Percentiles rank a stretch among this genome's conserved stretches.
Evolutionary conservation across 345 rosid genomes (phyloP).

Genomic region (Salix arbutifolia): DNA sequence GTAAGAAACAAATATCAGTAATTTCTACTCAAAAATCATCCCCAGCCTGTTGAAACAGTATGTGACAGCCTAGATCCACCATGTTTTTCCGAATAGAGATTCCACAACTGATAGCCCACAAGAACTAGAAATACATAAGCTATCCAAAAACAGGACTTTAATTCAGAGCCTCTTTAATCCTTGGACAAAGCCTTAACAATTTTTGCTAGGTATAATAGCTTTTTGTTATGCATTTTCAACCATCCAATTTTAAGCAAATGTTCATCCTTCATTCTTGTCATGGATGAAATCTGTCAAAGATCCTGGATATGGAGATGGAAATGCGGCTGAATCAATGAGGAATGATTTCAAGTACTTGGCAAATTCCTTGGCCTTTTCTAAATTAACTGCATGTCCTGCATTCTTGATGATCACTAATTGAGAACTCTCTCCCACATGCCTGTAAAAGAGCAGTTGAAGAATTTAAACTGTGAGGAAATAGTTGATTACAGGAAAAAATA

Average conservation of each 20-base stretch:
- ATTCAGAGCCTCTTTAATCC: too few relatives aligned
- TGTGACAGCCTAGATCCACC: background rate
- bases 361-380: conserved; percentile 50
- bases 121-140: background rate
- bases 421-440: conserved; percentile 30
- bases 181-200: too few relatives aligned
- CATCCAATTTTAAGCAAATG: background rate
- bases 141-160: background rate
- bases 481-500: background rate
- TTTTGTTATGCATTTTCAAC: background rate
- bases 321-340: conserved; percentile 12
- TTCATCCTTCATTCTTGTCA: background rate
- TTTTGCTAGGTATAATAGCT: background rate
- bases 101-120: background rate
- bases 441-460: background rate
- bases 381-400: conserved; percentile 51
- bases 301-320: background rate
- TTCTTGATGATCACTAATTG: conserved; percentile 18
- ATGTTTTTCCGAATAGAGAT: background rate
- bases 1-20: background rate
- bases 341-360: conserved; percentile 40
- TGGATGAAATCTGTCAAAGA: background rate
- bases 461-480: background rate
- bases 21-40: background rate
- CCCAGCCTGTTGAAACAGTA: background rate